Base-by-base conservation (phyloP, 495 filamentous ascomycete species). In the Penicillium steckii region DNA sequence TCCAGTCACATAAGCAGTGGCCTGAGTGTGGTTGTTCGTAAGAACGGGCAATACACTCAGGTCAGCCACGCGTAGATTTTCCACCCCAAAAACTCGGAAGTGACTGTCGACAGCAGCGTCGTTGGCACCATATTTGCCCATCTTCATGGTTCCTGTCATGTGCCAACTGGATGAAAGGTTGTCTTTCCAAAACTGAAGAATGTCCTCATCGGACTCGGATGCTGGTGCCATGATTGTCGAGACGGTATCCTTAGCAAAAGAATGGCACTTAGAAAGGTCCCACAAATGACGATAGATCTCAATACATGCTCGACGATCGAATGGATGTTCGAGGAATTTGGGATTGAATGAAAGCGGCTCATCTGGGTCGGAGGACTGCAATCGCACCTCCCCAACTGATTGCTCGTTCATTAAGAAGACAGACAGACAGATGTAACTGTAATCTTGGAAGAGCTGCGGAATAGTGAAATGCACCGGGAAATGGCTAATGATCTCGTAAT, bases 31-130 rank as follows among this genome's bases (percentile, higher is more conserved):
- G 23, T 68, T 70, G 42, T 70, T 74, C 7, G 68, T 64, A 51
- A 85, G 47, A 15, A 87, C 59, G 3, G 85, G 85, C 17, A 85
- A 69, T 40, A 85, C 78, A 56, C 83, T 86, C 69, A 84, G 79
- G 70, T 89, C 86, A 2, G 77, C 82, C 4, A 88, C 74, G 8
- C 86, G 75, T 55, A 89, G 63, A 0, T 69, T 68, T 38, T 82
- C 66, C 17, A 85, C 58, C 0, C 84, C 86, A 8, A 72, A 60
- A 0, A 88, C 73, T 23, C 73, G 69, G 50, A 86, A 84, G 2
- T 70, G 56, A 0, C 32, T 69, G 53, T 88, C 83, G 18, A 88
- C 82, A 9, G 72, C 82, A 8, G 77, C 78, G 29, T 75, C 68
- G 4, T 52, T 53, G 15, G 77, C 78, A 1, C 68, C 75, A 0